These are phyloP conservation scores for Spergularia marina DNA, from an alignment of 148 eudicot species.

Conservation along the genomic window DNA sequence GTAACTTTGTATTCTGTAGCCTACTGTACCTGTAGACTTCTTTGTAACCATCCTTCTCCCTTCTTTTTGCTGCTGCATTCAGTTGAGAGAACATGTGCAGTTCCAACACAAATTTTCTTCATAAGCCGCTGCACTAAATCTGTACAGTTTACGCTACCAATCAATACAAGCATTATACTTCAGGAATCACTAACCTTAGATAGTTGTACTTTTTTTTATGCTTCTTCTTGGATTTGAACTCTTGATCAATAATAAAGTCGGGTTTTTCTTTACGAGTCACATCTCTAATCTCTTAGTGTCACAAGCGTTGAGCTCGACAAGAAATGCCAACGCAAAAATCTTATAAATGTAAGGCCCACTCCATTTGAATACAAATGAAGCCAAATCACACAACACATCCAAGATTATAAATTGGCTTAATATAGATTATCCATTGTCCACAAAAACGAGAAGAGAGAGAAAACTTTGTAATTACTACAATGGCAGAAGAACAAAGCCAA, in stretches of 20 bases:
- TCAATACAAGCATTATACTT: slow-evolving; percentile 10
- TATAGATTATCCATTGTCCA: slow-evolving; percentile 1
- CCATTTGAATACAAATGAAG: not conserved
- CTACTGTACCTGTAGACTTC: not conserved
- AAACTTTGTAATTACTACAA: not conserved
- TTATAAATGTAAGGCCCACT: not conserved
- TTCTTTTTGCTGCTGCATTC: slow-evolving; percentile 14
- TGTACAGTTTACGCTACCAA: slow-evolving; percentile 24
- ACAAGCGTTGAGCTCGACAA: no score
- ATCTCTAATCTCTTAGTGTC: no score
- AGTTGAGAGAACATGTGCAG: slow-evolving; percentile 6
- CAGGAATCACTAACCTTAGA: not conserved
- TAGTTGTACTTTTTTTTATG: no score
- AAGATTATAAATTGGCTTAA: not conserved
- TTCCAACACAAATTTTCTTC: not conserved
- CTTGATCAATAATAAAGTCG: no score
- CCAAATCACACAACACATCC: not conserved
- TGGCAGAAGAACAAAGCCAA: slow-evolving; percentile 36
- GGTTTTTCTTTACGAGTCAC: not conserved
- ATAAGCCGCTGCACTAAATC: slow-evolving; percentile 17
- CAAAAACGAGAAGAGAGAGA: not conserved
- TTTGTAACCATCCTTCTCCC: slow-evolving; percentile 19
- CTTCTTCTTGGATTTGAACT: no score
- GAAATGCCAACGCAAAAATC: not conserved
- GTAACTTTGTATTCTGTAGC: not conserved